A percentile compares a stretch with the other conserved stretches of the same genome.
Conservation (phyloP, 257 asterid species). For the Knoxia roxburghii region DNA sequence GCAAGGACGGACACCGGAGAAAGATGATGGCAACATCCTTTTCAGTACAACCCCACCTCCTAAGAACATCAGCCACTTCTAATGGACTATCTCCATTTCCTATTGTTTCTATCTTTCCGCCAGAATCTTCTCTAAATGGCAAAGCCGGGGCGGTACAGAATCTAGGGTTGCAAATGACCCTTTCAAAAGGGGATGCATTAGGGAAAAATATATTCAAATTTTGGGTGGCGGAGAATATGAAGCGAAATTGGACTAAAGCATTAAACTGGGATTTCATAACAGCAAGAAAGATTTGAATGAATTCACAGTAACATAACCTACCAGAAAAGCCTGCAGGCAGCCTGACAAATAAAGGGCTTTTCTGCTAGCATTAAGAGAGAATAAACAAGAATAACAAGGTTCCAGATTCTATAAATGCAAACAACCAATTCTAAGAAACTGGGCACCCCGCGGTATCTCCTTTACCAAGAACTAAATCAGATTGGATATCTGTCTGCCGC, state of each 20-base stretch:
- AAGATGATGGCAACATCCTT: slow-evolving; percentile 53
- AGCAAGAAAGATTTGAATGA: background rate
- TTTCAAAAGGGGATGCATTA: slow-evolving; percentile 16
- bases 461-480: background rate
- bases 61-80: slow-evolving; percentile 40
- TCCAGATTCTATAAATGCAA: background rate
- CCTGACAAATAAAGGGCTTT: background rate
- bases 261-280: slow-evolving; percentile 23
- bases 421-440: background rate
- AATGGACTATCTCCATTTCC: slow-evolving; percentile 13
- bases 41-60: slow-evolving; percentile 64
- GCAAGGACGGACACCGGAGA: slow-evolving; percentile 49
- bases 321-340: background rate
- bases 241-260: slow-evolving; percentile 13
- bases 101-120: slow-evolving; percentile 20
- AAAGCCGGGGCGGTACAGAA: slow-evolving; percentile 32
- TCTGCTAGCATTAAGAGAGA: slow-evolving; percentile 3
- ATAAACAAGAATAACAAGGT: background rate
- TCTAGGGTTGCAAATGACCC: slow-evolving; percentile 15
- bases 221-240: slow-evolving; percentile 18
- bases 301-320: background rate
- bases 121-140: slow-evolving; percentile 20
- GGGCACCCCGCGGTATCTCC: background rate
- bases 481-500: background rate
- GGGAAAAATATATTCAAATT: slow-evolving; percentile 15